These are phyloP conservation scores for Medakamo hakoo DNA, from an alignment of 139 green algal genomes.

Conservation along the genomic window DNA sequence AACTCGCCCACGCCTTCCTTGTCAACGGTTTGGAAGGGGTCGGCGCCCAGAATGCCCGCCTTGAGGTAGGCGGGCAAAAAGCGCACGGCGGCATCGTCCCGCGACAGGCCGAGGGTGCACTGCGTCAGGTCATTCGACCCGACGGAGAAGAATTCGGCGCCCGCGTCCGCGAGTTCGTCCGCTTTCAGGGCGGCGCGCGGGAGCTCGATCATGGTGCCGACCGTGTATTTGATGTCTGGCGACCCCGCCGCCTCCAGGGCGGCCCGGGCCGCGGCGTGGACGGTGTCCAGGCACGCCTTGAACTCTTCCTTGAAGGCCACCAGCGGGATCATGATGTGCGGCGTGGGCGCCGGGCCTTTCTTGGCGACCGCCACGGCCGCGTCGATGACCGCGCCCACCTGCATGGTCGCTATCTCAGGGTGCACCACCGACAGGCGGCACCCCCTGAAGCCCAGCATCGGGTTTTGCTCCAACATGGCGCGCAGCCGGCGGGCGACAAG, in stretches of 20 bases:
- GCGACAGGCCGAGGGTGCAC: slow-evolving; percentile 68
- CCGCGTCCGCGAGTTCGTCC: slow-evolving; percentile 43
- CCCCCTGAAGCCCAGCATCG: slow-evolving; percentile 78
- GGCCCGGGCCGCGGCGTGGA: slow-evolving; percentile 25
- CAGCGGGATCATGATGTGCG: slow-evolving; percentile 87
- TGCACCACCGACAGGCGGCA: slow-evolving; percentile 76
- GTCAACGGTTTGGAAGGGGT: slow-evolving; percentile 71
- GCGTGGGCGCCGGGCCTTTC: slow-evolving; percentile 24
- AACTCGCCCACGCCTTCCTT: slow-evolving; percentile 69
- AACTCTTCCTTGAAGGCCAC: slow-evolving; percentile 61
- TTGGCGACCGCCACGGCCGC: slow-evolving; percentile 43
- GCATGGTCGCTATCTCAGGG: slow-evolving; percentile 66
- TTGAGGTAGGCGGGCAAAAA: slow-evolving; percentile 69
- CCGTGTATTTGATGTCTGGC: slow-evolving; percentile 24
- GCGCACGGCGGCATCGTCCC: slow-evolving; percentile 71
- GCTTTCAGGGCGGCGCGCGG: slow-evolving; percentile 60
- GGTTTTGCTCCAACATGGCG: slow-evolving; percentile 61
- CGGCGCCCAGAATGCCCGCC: slow-evolving; percentile 37
- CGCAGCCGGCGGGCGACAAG: slow-evolving; percentile 26
- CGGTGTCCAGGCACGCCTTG: slow-evolving; percentile 27
- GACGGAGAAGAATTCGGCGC: slow-evolving; percentile 84
- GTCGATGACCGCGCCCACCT: slow-evolving; percentile 69
- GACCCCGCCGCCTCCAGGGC: slow-evolving; percentile 19
- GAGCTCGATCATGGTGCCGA: slow-evolving; percentile 91
- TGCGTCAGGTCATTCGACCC: slow-evolving; percentile 92